Evolutionary conservation across 2,329 filamentous ascomycete species (phyloP), one percentile per base, ranked within the genome.

Genomic region (Trichothecium sympodiale): DNA sequence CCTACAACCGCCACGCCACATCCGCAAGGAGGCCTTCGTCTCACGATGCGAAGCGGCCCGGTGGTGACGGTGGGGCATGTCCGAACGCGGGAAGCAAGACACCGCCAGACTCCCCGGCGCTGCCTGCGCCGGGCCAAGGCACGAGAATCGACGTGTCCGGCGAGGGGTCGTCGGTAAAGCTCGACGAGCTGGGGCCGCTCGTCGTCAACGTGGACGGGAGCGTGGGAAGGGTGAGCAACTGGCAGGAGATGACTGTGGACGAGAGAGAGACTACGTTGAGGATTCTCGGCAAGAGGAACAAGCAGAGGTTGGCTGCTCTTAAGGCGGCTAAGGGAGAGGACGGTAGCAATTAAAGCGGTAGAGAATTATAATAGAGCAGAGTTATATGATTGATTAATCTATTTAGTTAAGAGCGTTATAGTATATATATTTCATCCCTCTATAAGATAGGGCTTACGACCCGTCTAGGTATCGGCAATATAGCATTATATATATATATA

Each of bases 191-290:
- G 17, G 82, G 83, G 0, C 83, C 83, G 2, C 64, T 87, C 47
- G 80, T 88, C 2, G 76, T 87, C 37, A 82, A 85, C 53, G 62
- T 65, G 41, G 79, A 88, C 54, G 83, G 83, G 15, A 77, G 77
- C 8, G 55, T 86, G 45, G 77, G 76, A 38, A 69, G 81, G 25
- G 82, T 88, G 46, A 59, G 68, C 26, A 87, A 88, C 54, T 88
- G 82, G 82, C 64, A 61, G 8, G 62, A 77, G 43, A 85, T 87
- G 82, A 70, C 71, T 3, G 73, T 75, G 17, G 65, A 75, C 6
- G 82, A 87, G 64, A 67, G 64, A 52, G 58, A 71, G 51, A 82
- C 76, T 48, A 83, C 81, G 27, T 44, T 86, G 51, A 65, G 76
- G 31, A 59, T 85, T 33, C 50, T 88, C 46, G 73, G 74, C 8